Percentiles rank a stretch among this genome's conserved stretches.
Evolutionary conservation across 2,329 filamentous ascomycete genomes (phyloP).

Genomic region (Colletotrichum magnum): DNA sequence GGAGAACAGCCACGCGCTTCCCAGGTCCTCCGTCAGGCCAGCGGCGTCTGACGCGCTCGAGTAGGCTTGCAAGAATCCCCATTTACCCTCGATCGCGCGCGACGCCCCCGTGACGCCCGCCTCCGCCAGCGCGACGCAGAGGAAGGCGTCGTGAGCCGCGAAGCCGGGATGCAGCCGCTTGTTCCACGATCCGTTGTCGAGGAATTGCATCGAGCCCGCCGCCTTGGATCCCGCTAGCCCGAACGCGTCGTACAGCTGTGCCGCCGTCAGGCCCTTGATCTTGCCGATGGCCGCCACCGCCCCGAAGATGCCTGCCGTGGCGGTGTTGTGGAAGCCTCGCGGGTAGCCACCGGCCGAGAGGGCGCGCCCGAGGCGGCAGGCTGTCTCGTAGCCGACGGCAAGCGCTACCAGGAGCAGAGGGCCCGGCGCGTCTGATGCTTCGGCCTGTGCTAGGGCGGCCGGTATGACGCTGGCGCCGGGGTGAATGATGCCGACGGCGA

Average conservation of each 20-base stretch:
- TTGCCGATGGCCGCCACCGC: conserved; percentile 46
- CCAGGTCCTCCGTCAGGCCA: conserved; percentile 41
- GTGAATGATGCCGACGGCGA: conserved; percentile 56
- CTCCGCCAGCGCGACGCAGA: conserved; percentile 45
- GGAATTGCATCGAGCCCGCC: conserved; percentile 48
- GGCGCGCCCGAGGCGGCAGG: conserved; percentile 45
- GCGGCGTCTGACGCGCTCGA: conserved; percentile 40
- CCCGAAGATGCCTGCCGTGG: conserved; percentile 46
- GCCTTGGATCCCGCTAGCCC: conserved; percentile 46
- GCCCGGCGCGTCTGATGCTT: conserved; percentile 20
- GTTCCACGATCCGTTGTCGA: conserved; percentile 49
- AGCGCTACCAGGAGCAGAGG: conserved; percentile 35
- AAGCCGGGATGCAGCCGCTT: conserved; percentile 48
- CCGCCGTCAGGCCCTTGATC: conserved; percentile 42
- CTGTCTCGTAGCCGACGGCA: conserved; percentile 48
- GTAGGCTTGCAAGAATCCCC: conserved; percentile 44
- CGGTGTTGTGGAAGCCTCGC: conserved; percentile 47
- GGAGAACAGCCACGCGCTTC: conserved; percentile 44
- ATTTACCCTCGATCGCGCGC: conserved; percentile 44
- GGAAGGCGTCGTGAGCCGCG: conserved; percentile 47
- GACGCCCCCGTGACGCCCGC: conserved; percentile 45
- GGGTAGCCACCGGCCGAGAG: conserved; percentile 45
- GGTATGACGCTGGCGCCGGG: conserved; percentile 56
- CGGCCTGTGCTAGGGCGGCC: conserved; percentile 48
- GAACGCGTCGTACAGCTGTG: conserved; percentile 43